Conservation (phyloP, 2,329 filamentous ascomycete genomes). For the Colletotrichum limetticola region DNA sequence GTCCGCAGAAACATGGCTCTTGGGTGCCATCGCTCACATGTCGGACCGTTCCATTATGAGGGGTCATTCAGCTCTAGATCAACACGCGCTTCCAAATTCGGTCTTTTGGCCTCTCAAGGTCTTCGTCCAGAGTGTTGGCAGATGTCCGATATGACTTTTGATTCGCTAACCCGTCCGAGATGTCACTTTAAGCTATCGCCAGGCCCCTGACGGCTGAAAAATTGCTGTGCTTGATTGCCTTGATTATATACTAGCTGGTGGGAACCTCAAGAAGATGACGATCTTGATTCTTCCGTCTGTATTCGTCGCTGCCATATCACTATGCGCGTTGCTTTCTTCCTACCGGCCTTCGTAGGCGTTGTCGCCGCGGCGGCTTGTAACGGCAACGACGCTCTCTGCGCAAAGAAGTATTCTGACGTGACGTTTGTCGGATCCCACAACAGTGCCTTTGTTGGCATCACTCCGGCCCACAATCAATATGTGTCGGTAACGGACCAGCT, state of each 20-base stretch:
- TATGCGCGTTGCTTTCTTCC: slow-evolving; percentile 26
- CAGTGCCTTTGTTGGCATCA: slow-evolving; percentile 69
- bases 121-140: not conserved
- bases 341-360: slow-evolving; percentile 35
- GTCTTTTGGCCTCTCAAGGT: not conserved
- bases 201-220: not conserved
- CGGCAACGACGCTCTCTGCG: slow-evolving; percentile 65
- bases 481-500: slow-evolving; percentile 68
- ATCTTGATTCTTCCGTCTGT: not conserved
- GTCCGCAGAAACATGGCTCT: not conserved
- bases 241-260: not conserved
- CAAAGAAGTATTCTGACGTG: slow-evolving; percentile 67
- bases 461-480: slow-evolving; percentile 69
- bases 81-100: not conserved
- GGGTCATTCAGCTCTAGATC: not conserved
- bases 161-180: slow-evolving; percentile 26
- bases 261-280: not conserved
- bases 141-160: not conserved
- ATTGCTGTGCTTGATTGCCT: not conserved
- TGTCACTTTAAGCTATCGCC: slow-evolving; percentile 16
- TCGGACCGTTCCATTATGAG: slow-evolving; percentile 13
- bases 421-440: slow-evolving; percentile 74
- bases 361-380: slow-evolving; percentile 59
- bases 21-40: slow-evolving; percentile 30
- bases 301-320: not conserved